Evolutionary conservation across 2,329 filamentous ascomycete genomes (phyloP), one percentile per base, ranked within the genome.

Genomic region (Pseudogymnoascus sp.): DNA sequence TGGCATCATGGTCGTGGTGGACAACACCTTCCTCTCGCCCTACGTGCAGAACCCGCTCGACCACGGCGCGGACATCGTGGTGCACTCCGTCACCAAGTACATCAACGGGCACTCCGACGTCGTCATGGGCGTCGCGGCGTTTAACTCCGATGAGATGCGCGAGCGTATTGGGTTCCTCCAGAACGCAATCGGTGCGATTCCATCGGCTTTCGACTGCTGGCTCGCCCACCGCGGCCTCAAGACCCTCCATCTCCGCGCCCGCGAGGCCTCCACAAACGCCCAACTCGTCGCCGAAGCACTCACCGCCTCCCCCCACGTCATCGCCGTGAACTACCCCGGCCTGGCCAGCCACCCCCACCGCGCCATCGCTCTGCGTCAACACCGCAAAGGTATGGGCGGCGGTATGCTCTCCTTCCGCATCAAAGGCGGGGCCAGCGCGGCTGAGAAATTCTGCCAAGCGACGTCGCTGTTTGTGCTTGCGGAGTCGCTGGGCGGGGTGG

Each of bases 401-500:
- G 95, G 95, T 66, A 99, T 99, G 95, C 86, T 99, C 46, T 93
- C 89, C 64, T 99, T 99, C 87, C 89, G 95, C 68, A 90, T 99
- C 76, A 85, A 86, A 68, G 95, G 93, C n/a, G 63, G 95, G 95
- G 37, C 85, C 91, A 72, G 83, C 82, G 93, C 93, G 0, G 95
- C 95, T 12, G 90, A 96, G 78, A 84, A 87, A 61, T 99, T 99
- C 84, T 98, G 95, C 82, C 88, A 95, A 77, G 79, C 84, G 65
- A 97, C 93, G 46, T 86, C 86, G 72, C 87, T 99, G 75, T 98
- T 96, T 78, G 96, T 92, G 1, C 83, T 99, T 6, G 95, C 95
- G 31, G 95, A 99, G 82, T 91, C 86, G 64, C 79, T 99, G 24
- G 95, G 95, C 65, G 95, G 93, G 62, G 89, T 99, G 59, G 95